Evolutionary conservation across 768 basidiomycete genomes (phyloP).

Genomic region (Podaxis carcinomalis): DNA sequence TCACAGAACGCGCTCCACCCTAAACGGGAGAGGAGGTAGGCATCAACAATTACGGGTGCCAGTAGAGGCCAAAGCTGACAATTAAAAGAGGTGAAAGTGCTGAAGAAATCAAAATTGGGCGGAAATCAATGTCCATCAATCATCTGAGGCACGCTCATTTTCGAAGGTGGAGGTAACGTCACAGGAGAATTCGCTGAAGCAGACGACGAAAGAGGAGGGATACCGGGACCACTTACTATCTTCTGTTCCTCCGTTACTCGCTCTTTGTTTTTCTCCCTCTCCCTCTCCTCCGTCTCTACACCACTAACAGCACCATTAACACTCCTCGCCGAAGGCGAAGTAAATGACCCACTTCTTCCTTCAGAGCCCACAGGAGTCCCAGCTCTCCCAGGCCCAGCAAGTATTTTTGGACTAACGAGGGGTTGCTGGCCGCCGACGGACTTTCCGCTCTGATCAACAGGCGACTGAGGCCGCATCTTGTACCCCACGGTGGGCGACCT

Average conservation of each 20-base stretch:
- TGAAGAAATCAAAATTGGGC: neutral
- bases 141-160: constrained; percentile 40
- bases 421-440: constrained; percentile 17
- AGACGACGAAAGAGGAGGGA: constrained; percentile 10
- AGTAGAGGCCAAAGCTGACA: neutral
- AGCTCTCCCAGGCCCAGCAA: constrained; percentile 14
- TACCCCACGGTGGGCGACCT: constrained; percentile 25
- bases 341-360: neutral
- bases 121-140: constrained; percentile 30
- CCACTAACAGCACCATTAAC: neutral
- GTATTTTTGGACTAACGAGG: constrained; percentile 23
- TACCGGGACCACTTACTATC: neutral
- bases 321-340: constrained; percentile 4
- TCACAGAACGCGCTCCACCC: neutral
- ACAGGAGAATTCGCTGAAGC: constrained; percentile 1
- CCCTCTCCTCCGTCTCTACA: neutral
- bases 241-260: neutral
- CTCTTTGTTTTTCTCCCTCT: neutral
- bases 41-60: neutral
- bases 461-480: constrained; percentile 30
- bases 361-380: constrained; percentile 15
- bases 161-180: constrained; percentile 29
- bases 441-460: constrained; percentile 19
- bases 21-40: neutral
- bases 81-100: neutral